Evolutionary conservation across 192 early-diverging fungal genomes (phyloP), one percentile per base, ranked within the genome.

Genomic region (Gigaspora rosea): DNA sequence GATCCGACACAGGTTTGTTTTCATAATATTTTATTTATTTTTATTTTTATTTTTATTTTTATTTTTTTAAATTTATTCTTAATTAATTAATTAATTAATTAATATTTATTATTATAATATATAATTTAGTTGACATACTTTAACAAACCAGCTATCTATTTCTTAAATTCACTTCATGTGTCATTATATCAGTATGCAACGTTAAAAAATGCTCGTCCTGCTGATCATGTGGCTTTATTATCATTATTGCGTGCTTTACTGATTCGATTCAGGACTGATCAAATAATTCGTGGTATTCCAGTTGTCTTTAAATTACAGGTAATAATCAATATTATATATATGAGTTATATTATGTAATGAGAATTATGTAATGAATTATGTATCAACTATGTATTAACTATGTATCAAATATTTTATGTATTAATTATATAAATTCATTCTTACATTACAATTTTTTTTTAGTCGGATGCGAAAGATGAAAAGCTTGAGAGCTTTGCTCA

Each of bases 281-380:
- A 75, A 88, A 57, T 88, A 82, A 22, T 86, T 85, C 71, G 78
- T 86, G 68, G 85, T 52, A 20, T 61, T 58, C 35, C 65, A 15
- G 78, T 88, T 86, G 33, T 88, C 81, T 58, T 81, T 80, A 71
- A 82, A 83, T 52, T 83, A 83, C 22, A 88, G 83, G 22, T 80
- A 33, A 22, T 72, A 75, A 36, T 27, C 27, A 27, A 27, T 27
- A 27, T 27, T 27, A 27, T 27, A 27, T 27, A 27, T 27, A 27
- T 27, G 27, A 27, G 0, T 27, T 27, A 27, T 27, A 27, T 27
- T 27, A 27, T n/a, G 27, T 27, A 27, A 27, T 27, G 27, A 27
- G 27, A 27, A 27, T 27, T 27, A 27, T 27, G 1, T 27, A 27
- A 27, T 27, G 27, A 27, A 27, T 27, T 27, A 27, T 27, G 27